A percentile compares a stretch with the other conserved stretches of the same genome.
These are phyloP conservation scores for Serendipita vermifera DNA, from an alignment of 768 basidiomycete genomes.

Conservation along the genomic window DNA sequence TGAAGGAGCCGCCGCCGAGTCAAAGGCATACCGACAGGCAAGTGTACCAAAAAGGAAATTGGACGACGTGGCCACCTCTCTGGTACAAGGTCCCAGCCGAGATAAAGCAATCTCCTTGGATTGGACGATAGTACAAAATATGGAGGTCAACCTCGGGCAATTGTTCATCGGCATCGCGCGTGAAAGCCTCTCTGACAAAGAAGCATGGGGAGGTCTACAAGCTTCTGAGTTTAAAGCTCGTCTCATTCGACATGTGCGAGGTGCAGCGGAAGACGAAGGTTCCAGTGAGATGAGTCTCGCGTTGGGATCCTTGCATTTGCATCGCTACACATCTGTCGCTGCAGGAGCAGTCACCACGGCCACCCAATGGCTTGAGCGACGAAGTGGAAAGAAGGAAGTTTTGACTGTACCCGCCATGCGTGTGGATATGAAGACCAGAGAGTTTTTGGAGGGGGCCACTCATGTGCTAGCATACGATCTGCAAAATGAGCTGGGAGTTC, in stretches of 20 bases:
- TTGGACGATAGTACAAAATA: constrained; percentile 54
- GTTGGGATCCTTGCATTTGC: constrained; percentile 1
- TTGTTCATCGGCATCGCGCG: constrained; percentile 67
- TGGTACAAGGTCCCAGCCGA: constrained; percentile 58
- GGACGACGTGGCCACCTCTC: constrained; percentile 75
- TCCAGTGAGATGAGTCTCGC: not conserved
- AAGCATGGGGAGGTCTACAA: constrained; percentile 20
- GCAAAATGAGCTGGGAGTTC: not conserved
- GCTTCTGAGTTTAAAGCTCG: not conserved
- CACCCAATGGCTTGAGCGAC: not conserved
- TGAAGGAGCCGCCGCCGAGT: constrained; percentile 66
- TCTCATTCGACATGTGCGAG: constrained; percentile 1
- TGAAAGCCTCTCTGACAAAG: constrained; percentile 61
- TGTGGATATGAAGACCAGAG: constrained; percentile 1
- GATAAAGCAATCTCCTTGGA: constrained; percentile 49
- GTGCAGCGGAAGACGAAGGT: not conserved
- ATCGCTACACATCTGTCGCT: not conserved
- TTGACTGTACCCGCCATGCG: constrained; percentile 4
- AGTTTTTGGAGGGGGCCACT: not conserved
- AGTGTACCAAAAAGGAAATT: constrained; percentile 65
- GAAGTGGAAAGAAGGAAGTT: not conserved
- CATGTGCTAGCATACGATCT: constrained; percentile 1
- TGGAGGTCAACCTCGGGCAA: constrained; percentile 52
- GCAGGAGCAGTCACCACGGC: not conserved
- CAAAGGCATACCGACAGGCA: constrained; percentile 59